phyloP scores from a whole-genome alignment of 495 filamentous ascomycete genomes.

The Aspergillus taichungensis region DNA sequence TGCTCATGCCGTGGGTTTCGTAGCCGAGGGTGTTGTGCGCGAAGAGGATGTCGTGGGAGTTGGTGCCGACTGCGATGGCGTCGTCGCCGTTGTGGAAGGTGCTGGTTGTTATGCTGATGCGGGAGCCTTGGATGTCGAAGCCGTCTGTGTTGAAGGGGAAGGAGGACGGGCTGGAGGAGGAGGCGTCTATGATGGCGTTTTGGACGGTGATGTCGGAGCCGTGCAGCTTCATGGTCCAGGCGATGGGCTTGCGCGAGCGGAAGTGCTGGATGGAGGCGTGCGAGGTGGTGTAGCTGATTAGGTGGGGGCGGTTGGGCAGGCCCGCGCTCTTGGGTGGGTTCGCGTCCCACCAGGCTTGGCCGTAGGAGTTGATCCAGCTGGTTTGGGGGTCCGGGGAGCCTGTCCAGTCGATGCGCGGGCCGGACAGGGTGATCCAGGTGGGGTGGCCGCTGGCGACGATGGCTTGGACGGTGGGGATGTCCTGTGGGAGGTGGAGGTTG shows the following conservation, averaged over 20 bases:
- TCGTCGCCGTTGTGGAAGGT: constrained; percentile 38
- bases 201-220: constrained; percentile 28
- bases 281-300: constrained; percentile 30
- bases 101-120: constrained; percentile 27
- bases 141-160: constrained; percentile 41
- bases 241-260: constrained; percentile 36
- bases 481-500: constrained; percentile 32
- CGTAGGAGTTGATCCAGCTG: constrained; percentile 39
- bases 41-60: constrained; percentile 30
- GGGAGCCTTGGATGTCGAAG: constrained; percentile 30
- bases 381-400: constrained; percentile 22
- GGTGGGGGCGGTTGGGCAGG: constrained; percentile 25
- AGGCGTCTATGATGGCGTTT: constrained; percentile 34
- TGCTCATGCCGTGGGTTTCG: constrained; percentile 35
- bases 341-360: constrained; percentile 38
- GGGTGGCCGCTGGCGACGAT: constrained; percentile 20
- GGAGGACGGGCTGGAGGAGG: constrained; percentile 16
- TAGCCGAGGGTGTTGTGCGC: constrained; percentile 29
- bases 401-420: constrained; percentile 24
- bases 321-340: constrained; percentile 29
- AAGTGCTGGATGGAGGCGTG: constrained; percentile 26
- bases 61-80: constrained; percentile 29
- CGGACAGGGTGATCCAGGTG: constrained; percentile 28
- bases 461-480: constrained; percentile 23
- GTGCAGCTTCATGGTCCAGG: constrained; percentile 31